Evolutionary conservation across 306 rosid genomes (phyloP).

Genomic region (Medicago ruthenica): DNA sequence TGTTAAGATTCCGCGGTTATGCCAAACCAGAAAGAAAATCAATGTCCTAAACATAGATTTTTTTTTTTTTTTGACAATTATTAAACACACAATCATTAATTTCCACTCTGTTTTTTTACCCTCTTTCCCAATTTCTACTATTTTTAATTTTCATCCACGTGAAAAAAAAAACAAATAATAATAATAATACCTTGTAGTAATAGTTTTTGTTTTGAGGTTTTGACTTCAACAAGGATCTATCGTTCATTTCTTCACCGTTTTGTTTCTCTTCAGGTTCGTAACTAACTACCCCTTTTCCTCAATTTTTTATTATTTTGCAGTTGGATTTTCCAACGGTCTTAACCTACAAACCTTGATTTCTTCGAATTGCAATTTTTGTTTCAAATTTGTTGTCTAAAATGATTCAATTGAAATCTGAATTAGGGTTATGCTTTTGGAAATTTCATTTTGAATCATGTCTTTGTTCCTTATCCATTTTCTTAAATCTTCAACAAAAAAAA

Average conservation of each 20-base stretch:
- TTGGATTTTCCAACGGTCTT: slow-evolving; percentile 7
- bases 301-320: neutral
- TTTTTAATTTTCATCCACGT: slow-evolving; percentile 2
- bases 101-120: neutral
- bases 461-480: slow-evolving; percentile 14
- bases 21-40: neutral
- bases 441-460: neutral
- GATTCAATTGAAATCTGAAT: neutral
- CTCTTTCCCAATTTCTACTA: neutral
- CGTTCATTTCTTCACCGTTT: slow-evolving; percentile 33
- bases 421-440: neutral
- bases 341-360: slow-evolving; percentile 19
- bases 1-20: neutral
- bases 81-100: neutral
- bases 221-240: slow-evolving; percentile 38
- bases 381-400: neutral
- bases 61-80: too few relatives aligned
- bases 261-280: slow-evolving; percentile 43
- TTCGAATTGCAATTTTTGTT: neutral
- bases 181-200: neutral
- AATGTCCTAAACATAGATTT: neutral
- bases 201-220: slow-evolving; percentile 12
- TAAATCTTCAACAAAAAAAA: neutral
- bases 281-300: neutral
- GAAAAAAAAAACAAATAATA: slow-evolving; percentile 1